Base-by-base conservation (phyloP, 1,284 basidiomycete genomes). In the Sanguinoderma infundibulare region DNA sequence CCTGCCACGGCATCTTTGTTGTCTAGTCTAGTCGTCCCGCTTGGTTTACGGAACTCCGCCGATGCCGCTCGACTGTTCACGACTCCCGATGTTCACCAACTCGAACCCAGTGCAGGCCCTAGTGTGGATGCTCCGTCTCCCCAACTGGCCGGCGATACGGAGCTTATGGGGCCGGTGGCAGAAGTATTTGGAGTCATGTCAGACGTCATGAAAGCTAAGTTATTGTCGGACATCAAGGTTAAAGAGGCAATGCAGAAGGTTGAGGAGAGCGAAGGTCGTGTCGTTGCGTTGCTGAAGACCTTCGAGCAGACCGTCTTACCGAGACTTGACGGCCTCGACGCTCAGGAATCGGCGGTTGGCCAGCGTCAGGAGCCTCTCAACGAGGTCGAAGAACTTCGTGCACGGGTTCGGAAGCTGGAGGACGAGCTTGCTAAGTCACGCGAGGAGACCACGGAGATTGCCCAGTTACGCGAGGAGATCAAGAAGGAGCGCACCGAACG, bases 401-500 rank as follows among this genome's bases (percentile, higher is more conserved):
- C n/a, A 28, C 49, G 35, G 26, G 10, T 61, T 22, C 46, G 54
- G n/a, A 26, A 38, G 32, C 12, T 36, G 22, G 15, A 38, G n/a
- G 42, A 38, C 15, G 40, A 40, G 14, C 1, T n/a, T 8, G 15
- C 7, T 24, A 26, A n/a, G n/a, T 5, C 55, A 10, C 12, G 42
- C n/a, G 38, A 57, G 7, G 39, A 35, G 2, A 15, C 12, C 22
- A 35, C 24, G 46, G 20, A 34, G 14, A 14, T 46, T 12, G 40
- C n/a, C 24, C 15, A 12, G n/a, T 3, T 60, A 10, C 7, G 36
- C 30, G 44, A 54, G 1, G 46, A 35, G 7, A 20, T 28, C 24
- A 40, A 26, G 46, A 57, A 53, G 39, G 60, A 55, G 10, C 52
- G 52, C 38, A n/a, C 39, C 10, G 53, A 58, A 42, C 40, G 39